phyloP scores from a whole-genome alignment of 2,329 filamentous ascomycete genomes.

The Aspergillus transmontanensis region DNA sequence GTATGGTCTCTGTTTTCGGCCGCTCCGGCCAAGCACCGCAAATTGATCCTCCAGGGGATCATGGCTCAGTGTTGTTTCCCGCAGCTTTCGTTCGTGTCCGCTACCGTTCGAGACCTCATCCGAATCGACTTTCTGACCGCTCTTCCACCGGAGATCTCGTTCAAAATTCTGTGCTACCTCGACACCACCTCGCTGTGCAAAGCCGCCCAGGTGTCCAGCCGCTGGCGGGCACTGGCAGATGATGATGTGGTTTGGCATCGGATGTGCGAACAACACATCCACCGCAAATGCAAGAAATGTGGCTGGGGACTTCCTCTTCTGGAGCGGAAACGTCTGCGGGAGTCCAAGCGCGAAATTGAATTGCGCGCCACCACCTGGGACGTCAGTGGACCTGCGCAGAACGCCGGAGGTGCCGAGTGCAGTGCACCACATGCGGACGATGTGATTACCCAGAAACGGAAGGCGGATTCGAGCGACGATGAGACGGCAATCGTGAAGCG shows the following conservation, averaged over 20 bases:
- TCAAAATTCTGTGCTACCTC: conserved; percentile 89
- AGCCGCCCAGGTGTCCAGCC: conserved; percentile 86
- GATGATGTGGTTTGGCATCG: conserved; percentile 97
- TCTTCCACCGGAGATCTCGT: conserved; percentile 84
- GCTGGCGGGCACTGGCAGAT: conserved; percentile 89
- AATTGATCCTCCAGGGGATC: conserved; percentile 95
- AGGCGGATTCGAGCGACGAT: conserved; percentile 31
- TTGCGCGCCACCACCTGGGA: conserved; percentile 64
- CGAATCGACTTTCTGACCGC: conserved; percentile 96
- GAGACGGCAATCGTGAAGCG: conserved; percentile 33
- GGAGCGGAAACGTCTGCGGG: conserved; percentile 83
- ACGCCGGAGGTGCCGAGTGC: conserved; percentile 4
- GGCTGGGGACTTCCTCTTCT: conserved; percentile 91
- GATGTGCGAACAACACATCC: conserved; percentile 97
- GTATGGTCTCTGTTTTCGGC: conserved; percentile 98
- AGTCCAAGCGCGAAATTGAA: conserved; percentile 83
- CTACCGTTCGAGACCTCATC: conserved; percentile 88
- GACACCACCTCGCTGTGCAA: conserved; percentile 95
- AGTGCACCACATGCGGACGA: conserved; percentile 8
- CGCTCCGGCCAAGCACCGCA: conserved; percentile 88
- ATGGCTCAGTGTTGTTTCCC: conserved; percentile 97
- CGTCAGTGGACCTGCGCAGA: conserved; percentile 56
- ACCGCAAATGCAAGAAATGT: conserved; percentile 90
- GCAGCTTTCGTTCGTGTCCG: conserved; percentile 88
- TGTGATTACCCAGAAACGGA: conserved; percentile 26